Evolutionary conservation across 2,329 filamentous ascomycete genomes (phyloP).

Genomic region (Colletotrichum graminicola): DNA sequence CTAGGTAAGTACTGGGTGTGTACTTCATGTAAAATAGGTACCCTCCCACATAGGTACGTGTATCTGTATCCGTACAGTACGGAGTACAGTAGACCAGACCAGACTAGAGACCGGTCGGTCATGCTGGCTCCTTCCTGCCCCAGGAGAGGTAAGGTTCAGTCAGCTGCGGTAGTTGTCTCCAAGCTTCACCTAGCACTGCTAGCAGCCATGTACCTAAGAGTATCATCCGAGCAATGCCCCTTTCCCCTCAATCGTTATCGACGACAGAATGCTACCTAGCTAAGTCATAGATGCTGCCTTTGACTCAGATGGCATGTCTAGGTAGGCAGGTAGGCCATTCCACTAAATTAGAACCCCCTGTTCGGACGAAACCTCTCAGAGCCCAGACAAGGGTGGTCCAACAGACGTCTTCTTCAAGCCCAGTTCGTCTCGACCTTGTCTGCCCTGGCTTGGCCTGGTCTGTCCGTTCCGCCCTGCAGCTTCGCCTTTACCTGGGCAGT

Average conservation of each 20-base stretch:
- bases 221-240: no score
- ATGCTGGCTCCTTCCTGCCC: background rate
- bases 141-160: no score
- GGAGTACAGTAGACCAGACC: background rate
- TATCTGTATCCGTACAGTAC: background rate
- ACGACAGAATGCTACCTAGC: no score
- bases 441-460: background rate
- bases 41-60: background rate
- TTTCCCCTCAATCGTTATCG: no score
- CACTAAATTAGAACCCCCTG: background rate
- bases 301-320: no score
- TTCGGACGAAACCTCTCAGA: background rate
- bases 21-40: no score
- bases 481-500: background rate
- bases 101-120: no score
- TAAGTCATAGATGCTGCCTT: no score
- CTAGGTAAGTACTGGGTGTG: no score
- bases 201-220: no score
- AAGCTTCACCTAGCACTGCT: no score
- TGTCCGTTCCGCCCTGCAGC: background rate
- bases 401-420: background rate
- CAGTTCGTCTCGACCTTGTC: background rate
- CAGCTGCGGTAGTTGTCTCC: no score
- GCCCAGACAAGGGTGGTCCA: background rate
- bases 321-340: background rate